Base-by-base conservation (phyloP, 306 rosid species). In the Gleditsia sinensis region DNA sequence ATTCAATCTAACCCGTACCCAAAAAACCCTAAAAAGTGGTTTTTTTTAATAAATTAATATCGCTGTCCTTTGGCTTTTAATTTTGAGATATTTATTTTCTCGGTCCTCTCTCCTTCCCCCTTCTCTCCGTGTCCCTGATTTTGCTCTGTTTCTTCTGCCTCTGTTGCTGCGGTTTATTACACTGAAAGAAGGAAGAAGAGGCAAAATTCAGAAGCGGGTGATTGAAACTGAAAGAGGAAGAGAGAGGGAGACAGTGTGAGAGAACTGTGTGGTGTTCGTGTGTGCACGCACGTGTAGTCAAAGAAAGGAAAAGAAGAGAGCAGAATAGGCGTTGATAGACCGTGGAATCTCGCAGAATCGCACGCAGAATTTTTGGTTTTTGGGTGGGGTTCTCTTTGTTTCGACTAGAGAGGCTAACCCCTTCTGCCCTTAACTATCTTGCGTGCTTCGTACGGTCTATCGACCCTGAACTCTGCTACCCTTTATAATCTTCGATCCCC, bases 271-370 rank as follows among this genome's bases (percentile, higher is more conserved):
- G 71, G 76, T 33, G 27, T 33, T 33, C 4, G 28, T 34, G 7
- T 67, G 65, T 33, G 61, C 49, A 1, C 32, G 64, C 51, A 42
- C 72, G 75, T 59, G 77, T 34, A 71, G n/a, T 64, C 58, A 68
- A 33, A 55, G 71, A 30, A 36, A 7, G 25, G 32, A 62, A 56
- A 62, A 67, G 54, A 53, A 19, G 43, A 42, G 59, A 75, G 75
- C 72, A 85, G 82, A 78, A 78, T 80, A 81, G 79, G 86, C 24
- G 85, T 80, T 69, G 88, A 87, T 70, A 69, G 80, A 72, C 91
- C 81, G 91, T 82, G 70, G 86, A 86, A 83, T 81, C 88, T 54
- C 24, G 32, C n/a, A 69, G 89, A 85, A 82, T 82, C 87, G 59
- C 79, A 59, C 69, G 9, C 79, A 64, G 67, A 78, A 77, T 75